Percentiles rank a stretch among this genome's conserved stretches.
Conservation (phyloP, 495 filamentous ascomycete species). For the Rusavskia elegans region DNA sequence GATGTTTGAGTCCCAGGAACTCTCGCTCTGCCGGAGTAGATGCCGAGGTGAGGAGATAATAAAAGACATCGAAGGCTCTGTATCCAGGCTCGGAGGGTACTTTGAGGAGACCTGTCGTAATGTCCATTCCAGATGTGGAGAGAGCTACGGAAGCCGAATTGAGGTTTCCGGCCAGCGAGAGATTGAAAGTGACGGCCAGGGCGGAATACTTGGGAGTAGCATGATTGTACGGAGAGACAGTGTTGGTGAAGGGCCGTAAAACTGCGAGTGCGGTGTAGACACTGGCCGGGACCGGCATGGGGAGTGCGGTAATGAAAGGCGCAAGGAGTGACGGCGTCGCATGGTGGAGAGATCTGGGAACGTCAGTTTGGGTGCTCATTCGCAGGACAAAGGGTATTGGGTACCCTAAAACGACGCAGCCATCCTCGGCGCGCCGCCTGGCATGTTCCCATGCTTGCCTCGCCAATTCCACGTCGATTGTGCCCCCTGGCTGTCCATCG, state of each 20-base stretch:
- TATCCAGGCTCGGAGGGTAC: slow-evolving; percentile 67
- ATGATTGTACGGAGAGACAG: slow-evolving; percentile 78
- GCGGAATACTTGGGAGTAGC: slow-evolving; percentile 69
- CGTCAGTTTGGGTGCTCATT: slow-evolving; percentile 12
- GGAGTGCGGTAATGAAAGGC: slow-evolving; percentile 68
- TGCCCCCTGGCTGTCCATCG: slow-evolving; percentile 55
- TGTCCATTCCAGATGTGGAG: slow-evolving; percentile 80
- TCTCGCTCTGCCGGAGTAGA: slow-evolving; percentile 85
- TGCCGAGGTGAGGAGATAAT: slow-evolving; percentile 80
- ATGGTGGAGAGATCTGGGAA: slow-evolving; percentile 61
- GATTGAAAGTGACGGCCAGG: slow-evolving; percentile 62
- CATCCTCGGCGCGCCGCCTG: slow-evolving; percentile 84
- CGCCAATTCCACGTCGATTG: slow-evolving; percentile 64
- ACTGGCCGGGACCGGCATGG: slow-evolving; percentile 54
- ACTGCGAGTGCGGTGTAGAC: slow-evolving; percentile 63
- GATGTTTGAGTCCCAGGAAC: slow-evolving; percentile 71
- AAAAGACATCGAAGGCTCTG: slow-evolving; percentile 96
- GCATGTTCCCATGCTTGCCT: slow-evolving; percentile 94
- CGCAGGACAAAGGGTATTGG: slow-evolving; percentile 9
- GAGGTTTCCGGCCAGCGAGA: slow-evolving; percentile 66
- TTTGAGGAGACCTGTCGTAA: slow-evolving; percentile 61
- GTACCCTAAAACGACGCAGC: slow-evolving; percentile 79
- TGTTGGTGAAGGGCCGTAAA: slow-evolving; percentile 70
- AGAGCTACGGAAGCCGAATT: slow-evolving; percentile 60
- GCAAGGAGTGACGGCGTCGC: slow-evolving; percentile 73